Evolutionary conservation across 78 protist species (phyloP), one percentile per base, ranked within the genome.

Genomic region (Planoprotostelium fungivorum): DNA sequence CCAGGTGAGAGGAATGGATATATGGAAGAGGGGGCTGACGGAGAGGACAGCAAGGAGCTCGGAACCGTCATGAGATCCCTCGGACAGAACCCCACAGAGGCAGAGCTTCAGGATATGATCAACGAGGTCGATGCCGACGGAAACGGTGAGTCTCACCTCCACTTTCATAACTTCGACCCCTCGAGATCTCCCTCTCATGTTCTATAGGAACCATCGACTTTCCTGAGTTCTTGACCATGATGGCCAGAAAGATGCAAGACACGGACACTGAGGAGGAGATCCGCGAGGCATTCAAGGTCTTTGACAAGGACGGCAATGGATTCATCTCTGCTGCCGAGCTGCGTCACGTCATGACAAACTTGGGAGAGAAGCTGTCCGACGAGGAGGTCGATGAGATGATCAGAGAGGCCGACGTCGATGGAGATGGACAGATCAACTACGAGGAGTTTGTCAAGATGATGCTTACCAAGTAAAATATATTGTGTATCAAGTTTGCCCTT

Each of bases 221-320:
- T 95, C 97, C 98, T 63, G 99, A 99, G 89, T 99, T 98, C 92
- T 92, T 96, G 85, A 93, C 94, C 73, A 93, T 95, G 95, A 97
- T 98, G 99, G 97, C 98, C 38, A 89, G 98, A 86, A 98, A 99
- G 95, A 97, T 99, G 99, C 97, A 95, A 94, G 99, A 99, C 89
- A 95, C 95, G 25, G 99, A 98, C 89, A 92, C 99, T 28, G 99
- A 98, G 94, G 99, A 98, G 91, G 99, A 98, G 95, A 96, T 99
- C 86, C 92, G 93, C 39, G 99, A 99, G 96, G 99, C 99, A 63
- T 99, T 99, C 98, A 94, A 95, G 88, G 99, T 99, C 34, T 98
- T 99, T 88, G 99, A 99, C 95, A 99, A 98, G 97, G 99, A 99
- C 95, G 98, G 97, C 87, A 96, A 97, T 89, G 99, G 99, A n/a